phyloP scores from a whole-genome alignment of 306 rosid genomes.

The Prunus campanulata region DNA sequence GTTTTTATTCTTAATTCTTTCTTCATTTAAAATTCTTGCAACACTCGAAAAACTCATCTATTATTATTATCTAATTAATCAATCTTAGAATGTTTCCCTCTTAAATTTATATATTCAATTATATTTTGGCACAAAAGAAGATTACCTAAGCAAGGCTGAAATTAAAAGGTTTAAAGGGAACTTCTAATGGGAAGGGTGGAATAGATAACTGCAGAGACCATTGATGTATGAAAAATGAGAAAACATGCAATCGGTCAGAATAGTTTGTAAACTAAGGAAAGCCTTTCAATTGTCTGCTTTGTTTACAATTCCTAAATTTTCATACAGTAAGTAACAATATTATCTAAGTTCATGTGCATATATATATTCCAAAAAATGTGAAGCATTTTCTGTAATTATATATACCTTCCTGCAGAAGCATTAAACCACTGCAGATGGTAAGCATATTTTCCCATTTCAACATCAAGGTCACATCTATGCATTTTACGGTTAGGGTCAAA shows the following conservation, averaged over 20 bases:
- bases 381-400: conserved; percentile 32
- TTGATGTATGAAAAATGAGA: conserved; percentile 4
- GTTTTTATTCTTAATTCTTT: not conserved
- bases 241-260: conserved; percentile 5
- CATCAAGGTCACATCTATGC: conserved; percentile 49
- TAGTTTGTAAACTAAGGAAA: not conserved
- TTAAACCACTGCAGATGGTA: conserved; percentile 35
- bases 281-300: not conserved
- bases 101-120: not conserved
- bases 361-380: not conserved
- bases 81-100: not conserved
- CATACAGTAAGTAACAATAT: not conserved
- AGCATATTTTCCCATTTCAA: conserved; percentile 33
- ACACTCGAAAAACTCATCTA: not conserved
- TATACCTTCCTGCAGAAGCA: conserved; percentile 41
- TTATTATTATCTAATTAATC: not conserved
- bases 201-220: conserved; percentile 5
- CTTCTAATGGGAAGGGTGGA: conserved; percentile 8
- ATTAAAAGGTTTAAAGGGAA: not conserved
- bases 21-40: not conserved
- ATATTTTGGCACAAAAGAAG: not conserved
- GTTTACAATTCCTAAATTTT: not conserved
- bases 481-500: conserved; percentile 5
- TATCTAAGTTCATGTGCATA: not conserved
- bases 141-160: no score